A percentile compares a stretch with the other conserved stretches of the same genome.
Conservation (phyloP, 768 basidiomycete genomes). For the Auriscalpium microsporum region DNA sequence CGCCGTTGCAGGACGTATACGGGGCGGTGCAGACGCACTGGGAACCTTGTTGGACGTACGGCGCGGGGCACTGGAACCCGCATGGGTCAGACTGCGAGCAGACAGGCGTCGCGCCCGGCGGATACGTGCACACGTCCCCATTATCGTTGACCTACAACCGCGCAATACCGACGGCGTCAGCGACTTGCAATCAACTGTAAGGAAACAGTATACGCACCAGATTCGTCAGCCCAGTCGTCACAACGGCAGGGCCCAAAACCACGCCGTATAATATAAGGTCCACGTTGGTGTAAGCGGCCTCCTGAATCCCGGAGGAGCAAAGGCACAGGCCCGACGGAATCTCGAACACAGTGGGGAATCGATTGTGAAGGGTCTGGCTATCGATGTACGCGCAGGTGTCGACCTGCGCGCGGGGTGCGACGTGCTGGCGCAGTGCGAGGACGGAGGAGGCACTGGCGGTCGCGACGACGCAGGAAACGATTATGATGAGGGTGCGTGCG, state of each 20-base stretch:
- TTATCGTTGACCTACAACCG: constrained; percentile 25
- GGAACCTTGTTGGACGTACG: constrained; percentile 21
- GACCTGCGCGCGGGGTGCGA: constrained; percentile 9
- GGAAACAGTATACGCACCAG: constrained; percentile 17
- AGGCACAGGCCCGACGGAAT: constrained; percentile 25
- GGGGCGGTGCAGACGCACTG: constrained; percentile 31
- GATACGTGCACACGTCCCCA: constrained; percentile 26
- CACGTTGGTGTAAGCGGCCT: constrained; percentile 2
- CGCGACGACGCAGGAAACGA: not conserved
- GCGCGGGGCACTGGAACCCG: constrained; percentile 26
- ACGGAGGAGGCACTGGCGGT: not conserved
- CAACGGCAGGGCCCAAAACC: constrained; percentile 4
- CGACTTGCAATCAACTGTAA: not conserved
- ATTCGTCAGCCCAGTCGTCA: not conserved
- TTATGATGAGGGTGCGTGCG: not conserved
- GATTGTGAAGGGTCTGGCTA: not conserved
- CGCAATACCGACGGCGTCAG: constrained; percentile 16
- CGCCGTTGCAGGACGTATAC: constrained; percentile 32
- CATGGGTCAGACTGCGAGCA: constrained; percentile 30
- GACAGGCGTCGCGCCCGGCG: constrained; percentile 23
- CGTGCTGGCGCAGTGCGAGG: constrained; percentile 13
- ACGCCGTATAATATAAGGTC: constrained; percentile 3
- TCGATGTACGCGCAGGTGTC: constrained; percentile 13
- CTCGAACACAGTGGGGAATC: not conserved
- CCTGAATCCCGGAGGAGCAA: constrained; percentile 25